Conservation (phyloP, 2,329 filamentous ascomycete genomes). For the Thelonectria blattea region DNA sequence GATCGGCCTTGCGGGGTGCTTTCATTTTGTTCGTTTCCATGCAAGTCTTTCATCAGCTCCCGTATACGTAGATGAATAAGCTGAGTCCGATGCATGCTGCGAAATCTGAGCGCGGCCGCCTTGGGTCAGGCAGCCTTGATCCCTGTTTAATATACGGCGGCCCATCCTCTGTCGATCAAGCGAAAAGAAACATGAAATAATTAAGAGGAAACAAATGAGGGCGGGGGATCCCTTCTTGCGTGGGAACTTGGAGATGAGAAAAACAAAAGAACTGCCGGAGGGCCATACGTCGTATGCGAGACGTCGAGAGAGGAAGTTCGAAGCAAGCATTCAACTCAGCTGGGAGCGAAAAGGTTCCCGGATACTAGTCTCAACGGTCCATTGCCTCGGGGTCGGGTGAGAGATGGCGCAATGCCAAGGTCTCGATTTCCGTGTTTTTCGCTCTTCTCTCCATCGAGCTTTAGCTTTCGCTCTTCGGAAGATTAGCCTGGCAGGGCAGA, state of each 20-base stretch:
- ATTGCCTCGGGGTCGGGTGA: not conserved
- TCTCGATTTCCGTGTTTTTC: not conserved
- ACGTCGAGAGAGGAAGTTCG: not conserved
- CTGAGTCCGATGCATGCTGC: too few relatives aligned
- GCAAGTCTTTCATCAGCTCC: not conserved
- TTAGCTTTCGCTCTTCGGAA: not conserved
- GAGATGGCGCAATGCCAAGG: not conserved
- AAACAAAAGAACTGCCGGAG: not conserved
- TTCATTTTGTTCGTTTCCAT: slow-evolving; percentile 10
- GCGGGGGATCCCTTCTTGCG: not conserved
- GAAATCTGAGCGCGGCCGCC: not conserved
- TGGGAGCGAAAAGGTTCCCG: not conserved
- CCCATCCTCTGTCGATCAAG: not conserved
- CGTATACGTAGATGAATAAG: too few relatives aligned
- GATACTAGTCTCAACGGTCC: not conserved
- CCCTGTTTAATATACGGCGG: not conserved
- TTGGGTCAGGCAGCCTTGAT: not conserved
- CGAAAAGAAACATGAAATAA: not conserved
- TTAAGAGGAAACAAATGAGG: not conserved
- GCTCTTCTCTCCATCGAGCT: too few relatives aligned
- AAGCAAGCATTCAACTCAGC: not conserved
- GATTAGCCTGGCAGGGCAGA: not conserved
- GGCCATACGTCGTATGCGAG: too few relatives aligned
- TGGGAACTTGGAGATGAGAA: not conserved
- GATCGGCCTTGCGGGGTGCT: slow-evolving; percentile 3